Conservation (phyloP, 148 eudicot species). For the Vaccinium darrowii region DNA sequence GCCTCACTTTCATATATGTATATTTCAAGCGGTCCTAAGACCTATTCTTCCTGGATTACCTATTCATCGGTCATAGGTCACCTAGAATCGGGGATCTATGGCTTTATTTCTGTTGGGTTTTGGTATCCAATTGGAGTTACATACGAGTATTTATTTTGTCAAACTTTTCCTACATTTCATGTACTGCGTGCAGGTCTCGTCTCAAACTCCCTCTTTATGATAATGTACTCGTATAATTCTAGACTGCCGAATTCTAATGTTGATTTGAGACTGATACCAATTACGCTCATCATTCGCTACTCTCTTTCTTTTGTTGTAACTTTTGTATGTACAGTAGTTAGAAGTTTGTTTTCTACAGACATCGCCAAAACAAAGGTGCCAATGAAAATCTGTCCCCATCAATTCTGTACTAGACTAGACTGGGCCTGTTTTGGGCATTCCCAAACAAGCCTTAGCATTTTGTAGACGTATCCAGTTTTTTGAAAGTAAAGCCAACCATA, state of each 20-base stretch:
- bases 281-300: neutral
- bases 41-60: neutral
- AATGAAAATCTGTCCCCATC: neutral
- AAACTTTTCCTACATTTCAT: neutral
- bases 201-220: neutral
- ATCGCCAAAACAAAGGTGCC: neutral
- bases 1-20: neutral
- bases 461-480: neutral
- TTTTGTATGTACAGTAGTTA: neutral
- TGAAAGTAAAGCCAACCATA: neutral
- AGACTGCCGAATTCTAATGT: neutral
- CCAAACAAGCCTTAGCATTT: neutral
- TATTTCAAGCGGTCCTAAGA: neutral
- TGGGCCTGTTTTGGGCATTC: neutral
- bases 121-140: neutral
- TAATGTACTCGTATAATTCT: no score
- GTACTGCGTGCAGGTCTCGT: neutral
- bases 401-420: neutral
- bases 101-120: neutral
- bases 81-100: neutral
- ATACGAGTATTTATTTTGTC: neutral
- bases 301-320: neutral
- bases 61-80: neutral
- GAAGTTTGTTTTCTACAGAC: neutral
- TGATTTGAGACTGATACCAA: neutral